Evolutionary conservation across 805 yeast species (phyloP).

Genomic region (Candida piceae): DNA sequence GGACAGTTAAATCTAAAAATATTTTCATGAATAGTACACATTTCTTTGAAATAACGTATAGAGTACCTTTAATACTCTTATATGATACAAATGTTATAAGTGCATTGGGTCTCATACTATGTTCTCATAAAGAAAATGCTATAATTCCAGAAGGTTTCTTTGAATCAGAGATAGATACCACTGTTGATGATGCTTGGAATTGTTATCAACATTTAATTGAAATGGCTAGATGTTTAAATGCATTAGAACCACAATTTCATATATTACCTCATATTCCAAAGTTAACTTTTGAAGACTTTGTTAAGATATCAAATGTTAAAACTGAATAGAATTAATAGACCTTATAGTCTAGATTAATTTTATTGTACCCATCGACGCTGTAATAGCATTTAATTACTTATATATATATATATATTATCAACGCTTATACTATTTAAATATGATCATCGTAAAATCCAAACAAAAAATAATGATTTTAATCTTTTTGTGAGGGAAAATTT

Average conservation of each 20-base stretch:
- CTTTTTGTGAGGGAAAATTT: too few species aligned
- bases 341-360: too few species aligned
- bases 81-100: slow-evolving; percentile 20
- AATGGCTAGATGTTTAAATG: slow-evolving; percentile 14
- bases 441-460: too few species aligned
- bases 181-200: slow-evolving; percentile 16
- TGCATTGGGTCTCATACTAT: slow-evolving; percentile 21
- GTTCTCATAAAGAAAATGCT: slow-evolving; percentile 16
- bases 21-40: slow-evolving; percentile 22
- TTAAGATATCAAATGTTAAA: slow-evolving; percentile 5
- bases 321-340: not conserved
- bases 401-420: too few species aligned
- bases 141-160: slow-evolving; percentile 15
- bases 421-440: too few species aligned
- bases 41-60: slow-evolving; percentile 23
- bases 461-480: too few species aligned
- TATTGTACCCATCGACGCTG: too few species aligned
- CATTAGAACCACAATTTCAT: slow-evolving; percentile 21
- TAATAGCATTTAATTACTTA: too few species aligned
- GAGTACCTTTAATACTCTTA: slow-evolving; percentile 27
- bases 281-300: slow-evolving; percentile 13
- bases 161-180: slow-evolving; percentile 10
- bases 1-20: slow-evolving; percentile 14
- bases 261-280: slow-evolving; percentile 21
- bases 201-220: slow-evolving; percentile 21